Base-by-base conservation (phyloP, 805 yeast species). In the Pichia nakasei region DNA sequence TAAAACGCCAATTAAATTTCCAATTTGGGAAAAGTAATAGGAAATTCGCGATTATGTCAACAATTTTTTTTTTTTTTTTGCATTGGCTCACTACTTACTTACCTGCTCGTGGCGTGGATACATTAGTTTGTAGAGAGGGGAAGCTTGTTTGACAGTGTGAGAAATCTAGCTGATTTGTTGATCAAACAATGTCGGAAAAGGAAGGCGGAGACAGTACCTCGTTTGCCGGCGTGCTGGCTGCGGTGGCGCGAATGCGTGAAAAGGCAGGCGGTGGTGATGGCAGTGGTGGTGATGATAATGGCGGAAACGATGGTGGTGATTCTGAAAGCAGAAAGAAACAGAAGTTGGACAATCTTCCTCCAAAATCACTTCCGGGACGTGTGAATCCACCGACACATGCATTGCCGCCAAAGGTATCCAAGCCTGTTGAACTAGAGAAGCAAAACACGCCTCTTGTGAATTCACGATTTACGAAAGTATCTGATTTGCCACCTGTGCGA, bases 361-460 rank as follows among this genome's bases (percentile, higher is more conserved):
- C 7, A 24, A 24, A 11, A 8, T 8, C 11, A 8, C 27, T 24
- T 7, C 43, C 48, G 1, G 35, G 22, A 34, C 22, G 35, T n/a
- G 34, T 21, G 1, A 20, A 2, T 17, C 4, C 11, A 9, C 13
- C 26, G 7, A 15, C 12, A 3, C 22, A 12, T 9, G 15, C 6
- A 6, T 34, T 48, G 17, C 51, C 51, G 2, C 45, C 48, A 11
- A 35, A 47, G 13, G 41, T 42, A 3, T 31, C 38, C 4, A 39
- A 33, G 19, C 49, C 47, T 6, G 11, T 12, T 3, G 19, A 18
- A 13, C 4, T 22, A 36, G 27, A 37, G 26, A 37, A 1, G 6
- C 17, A 24, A 11, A 24, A 24, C 27, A 8, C 7, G 27, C 27
- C 9, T 7, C 9, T 24, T 7, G 11, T 24, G 27, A 24, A 24